Base-by-base conservation (phyloP, 306 rosid genomes). In the Dryas octopetala region DNA sequence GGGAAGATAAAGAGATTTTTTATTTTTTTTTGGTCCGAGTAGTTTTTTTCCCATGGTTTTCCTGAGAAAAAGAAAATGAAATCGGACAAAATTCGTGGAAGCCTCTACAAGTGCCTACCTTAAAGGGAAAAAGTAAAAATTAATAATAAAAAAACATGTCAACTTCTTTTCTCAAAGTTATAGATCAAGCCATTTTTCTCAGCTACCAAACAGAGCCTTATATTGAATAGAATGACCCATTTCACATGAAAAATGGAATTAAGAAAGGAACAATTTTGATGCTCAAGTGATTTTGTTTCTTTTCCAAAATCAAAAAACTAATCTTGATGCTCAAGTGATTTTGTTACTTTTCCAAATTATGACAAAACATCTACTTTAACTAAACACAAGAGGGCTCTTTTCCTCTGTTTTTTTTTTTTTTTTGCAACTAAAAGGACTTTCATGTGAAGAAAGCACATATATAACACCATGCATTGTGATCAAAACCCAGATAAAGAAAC, bases 371-470 rank as follows among this genome's bases (percentile, higher is more conserved):
- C 63, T 4, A 58, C 15, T 23, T 58, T 43, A 3, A 47, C 44
- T 12, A 13, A 48, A 67, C 44, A 47, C 28, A 6, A 13, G 5
- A 6, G 19, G 26, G 26, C 40, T 38, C 7, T 40, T 60, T 9
- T 26, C 49, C 40, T 46, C 61, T 60, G 59, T n/a, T 68, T 50
- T 65, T 51, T 17, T 5, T 5, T 19, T 19, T 19, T 19, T 19
- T 19, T 19, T 19, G 64, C 64, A 60, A 60, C 62, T 38, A 15
- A 68, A 68, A 68, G 40, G 63, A 52, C 45, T 16, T 69, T 51
- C 74, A 63, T 38, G 49, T 44, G 11, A 26, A 12, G 53, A 15
- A 66, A 23, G 17, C 44, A 45, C 58, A 28, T 12, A 48, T 16
- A 59, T 26, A 59, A 14, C 19, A 11, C 7, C 43, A 59, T 58